Conservation (phyloP, 139 green algal species). For the Tetraselmis striata region DNA sequence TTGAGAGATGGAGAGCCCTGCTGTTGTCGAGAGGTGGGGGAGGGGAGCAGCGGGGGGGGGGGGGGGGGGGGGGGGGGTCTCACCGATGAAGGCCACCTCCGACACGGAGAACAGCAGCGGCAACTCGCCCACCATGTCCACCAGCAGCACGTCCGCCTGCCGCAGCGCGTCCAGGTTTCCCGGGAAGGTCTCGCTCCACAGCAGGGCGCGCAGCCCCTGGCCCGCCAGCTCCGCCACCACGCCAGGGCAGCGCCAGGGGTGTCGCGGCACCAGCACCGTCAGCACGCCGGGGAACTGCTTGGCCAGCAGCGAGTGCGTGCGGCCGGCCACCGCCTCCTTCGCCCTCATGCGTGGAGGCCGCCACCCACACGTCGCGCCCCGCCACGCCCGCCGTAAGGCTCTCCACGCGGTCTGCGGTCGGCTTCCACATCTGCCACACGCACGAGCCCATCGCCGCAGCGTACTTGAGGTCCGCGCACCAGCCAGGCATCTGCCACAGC, state of each 20-base stretch:
- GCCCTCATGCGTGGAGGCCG: constrained; percentile 30
- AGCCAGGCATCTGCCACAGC: constrained; percentile 54
- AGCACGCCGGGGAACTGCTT: constrained; percentile 24
- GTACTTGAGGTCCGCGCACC: constrained; percentile 52
- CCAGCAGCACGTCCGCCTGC: constrained; percentile 39
- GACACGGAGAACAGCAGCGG: constrained; percentile 27
- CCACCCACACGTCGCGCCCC: constrained; percentile 41
- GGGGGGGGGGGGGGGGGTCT: neutral
- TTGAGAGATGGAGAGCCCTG: neutral
- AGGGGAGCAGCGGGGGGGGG: too few relatives aligned
- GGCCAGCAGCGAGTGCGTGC: constrained; percentile 27
- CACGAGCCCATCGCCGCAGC: constrained; percentile 40
- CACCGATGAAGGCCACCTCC: constrained; percentile 7
- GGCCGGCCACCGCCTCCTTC: constrained; percentile 30
- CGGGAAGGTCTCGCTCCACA: neutral
- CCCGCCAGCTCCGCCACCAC: neutral
- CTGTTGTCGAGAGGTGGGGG: neutral
- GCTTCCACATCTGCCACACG: constrained; percentile 36
- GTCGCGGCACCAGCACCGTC: constrained; percentile 33
- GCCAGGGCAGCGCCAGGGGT: neutral
- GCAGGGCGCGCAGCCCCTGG: neutral
- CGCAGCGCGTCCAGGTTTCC: neutral
- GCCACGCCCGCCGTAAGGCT: constrained; percentile 10
- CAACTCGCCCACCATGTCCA: constrained; percentile 33
- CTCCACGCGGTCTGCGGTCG: constrained; percentile 1